Percentiles rank a stretch among this genome's conserved stretches.
These are phyloP conservation scores for Penicillium carneum DNA, from an alignment of 2,329 filamentous ascomycete species.

Conservation along the genomic window DNA sequence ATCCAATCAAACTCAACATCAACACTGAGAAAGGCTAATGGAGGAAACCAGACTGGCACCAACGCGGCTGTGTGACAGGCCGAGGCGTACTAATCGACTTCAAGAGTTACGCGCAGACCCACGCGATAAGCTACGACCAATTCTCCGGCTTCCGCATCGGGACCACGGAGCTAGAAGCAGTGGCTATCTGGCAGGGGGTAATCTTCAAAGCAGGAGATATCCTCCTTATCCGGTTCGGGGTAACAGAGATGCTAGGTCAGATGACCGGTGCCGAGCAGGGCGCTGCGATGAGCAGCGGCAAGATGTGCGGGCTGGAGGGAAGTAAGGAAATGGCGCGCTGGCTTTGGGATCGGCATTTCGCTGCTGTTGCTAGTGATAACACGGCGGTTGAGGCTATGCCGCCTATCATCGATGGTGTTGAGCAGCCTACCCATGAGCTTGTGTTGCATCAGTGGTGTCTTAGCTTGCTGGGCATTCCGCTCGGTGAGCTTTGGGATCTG, in stretches of 20 bases:
- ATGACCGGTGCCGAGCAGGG: constrained; percentile 31
- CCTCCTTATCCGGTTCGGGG: constrained; percentile 35
- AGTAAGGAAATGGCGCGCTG: constrained; percentile 59
- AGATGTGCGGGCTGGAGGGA: constrained; percentile 54
- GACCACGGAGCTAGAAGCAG: constrained; percentile 26
- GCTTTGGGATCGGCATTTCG: constrained; percentile 64
- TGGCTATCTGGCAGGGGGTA: constrained; percentile 31
- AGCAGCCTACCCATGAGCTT: constrained; percentile 23
- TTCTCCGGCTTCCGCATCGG: constrained; percentile 51
- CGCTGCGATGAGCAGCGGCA: constrained; percentile 15
- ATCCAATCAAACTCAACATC: not conserved
- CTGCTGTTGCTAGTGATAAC: constrained; percentile 40
- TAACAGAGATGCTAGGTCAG: constrained; percentile 28
- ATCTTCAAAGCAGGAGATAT: constrained; percentile 34
- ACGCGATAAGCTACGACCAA: constrained; percentile 64
- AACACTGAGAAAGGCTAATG: constrained; percentile 2
- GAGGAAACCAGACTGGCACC: constrained; percentile 46
- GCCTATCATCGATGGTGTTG: constrained; percentile 27
- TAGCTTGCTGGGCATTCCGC: constrained; percentile 53
- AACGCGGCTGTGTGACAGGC: constrained; percentile 57
- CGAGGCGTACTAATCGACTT: constrained; percentile 64
- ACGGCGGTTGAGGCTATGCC: constrained; percentile 39
- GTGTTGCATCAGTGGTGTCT: constrained; percentile 54
- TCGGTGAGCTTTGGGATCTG: constrained; percentile 58
- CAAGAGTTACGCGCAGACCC: constrained; percentile 61